phyloP scores from a whole-genome alignment of 1,139 yeast species.

The Fermentozyma sake region DNA sequence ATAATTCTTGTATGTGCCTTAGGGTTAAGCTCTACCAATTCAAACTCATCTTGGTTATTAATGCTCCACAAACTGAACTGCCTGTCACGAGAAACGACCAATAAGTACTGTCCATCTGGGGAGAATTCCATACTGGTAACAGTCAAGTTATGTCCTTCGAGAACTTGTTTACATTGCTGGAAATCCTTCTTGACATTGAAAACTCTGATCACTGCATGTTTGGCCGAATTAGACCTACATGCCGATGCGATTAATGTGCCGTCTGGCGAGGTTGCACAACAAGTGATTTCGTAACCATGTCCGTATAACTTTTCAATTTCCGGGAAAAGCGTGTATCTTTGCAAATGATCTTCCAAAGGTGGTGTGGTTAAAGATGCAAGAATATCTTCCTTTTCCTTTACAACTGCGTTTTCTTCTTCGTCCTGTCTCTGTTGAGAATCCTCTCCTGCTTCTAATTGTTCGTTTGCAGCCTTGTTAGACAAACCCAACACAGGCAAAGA shows the following conservation, averaged over 20 bases:
- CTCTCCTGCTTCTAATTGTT: slow-evolving; percentile 40
- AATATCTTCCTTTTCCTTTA: slow-evolving; percentile 39
- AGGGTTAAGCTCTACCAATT: slow-evolving; percentile 40
- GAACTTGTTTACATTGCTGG: slow-evolving; percentile 35
- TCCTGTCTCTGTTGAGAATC: slow-evolving; percentile 31
- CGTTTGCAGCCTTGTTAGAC: slow-evolving; percentile 80
- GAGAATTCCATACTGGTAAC: slow-evolving; percentile 81
- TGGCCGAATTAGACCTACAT: slow-evolving; percentile 80
- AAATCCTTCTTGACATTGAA: slow-evolving; percentile 53
- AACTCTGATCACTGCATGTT: slow-evolving; percentile 81
- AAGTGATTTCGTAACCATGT: slow-evolving; percentile 91
- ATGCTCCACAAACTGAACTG: slow-evolving; percentile 76
- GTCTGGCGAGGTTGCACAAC: slow-evolving; percentile 69
- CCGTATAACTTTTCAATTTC: slow-evolving; percentile 93
- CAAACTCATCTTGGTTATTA: slow-evolving; percentile 33
- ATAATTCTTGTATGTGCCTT: slow-evolving; percentile 90
- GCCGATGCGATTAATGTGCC: slow-evolving; percentile 75
- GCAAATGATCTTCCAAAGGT: slow-evolving; percentile 86
- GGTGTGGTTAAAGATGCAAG: slow-evolving; percentile 49
- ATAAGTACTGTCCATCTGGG: slow-evolving; percentile 58
- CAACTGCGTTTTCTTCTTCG: slow-evolving; percentile 34
- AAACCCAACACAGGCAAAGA: slow-evolving; percentile 90
- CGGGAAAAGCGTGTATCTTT: slow-evolving; percentile 90
- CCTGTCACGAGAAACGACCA: slow-evolving; percentile 90
- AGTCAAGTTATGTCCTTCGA: slow-evolving; percentile 70